Evolutionary conservation across 768 basidiomycete genomes (phyloP), one percentile per base, ranked within the genome.

Genomic region (Peribolospora kevripleyi): DNA sequence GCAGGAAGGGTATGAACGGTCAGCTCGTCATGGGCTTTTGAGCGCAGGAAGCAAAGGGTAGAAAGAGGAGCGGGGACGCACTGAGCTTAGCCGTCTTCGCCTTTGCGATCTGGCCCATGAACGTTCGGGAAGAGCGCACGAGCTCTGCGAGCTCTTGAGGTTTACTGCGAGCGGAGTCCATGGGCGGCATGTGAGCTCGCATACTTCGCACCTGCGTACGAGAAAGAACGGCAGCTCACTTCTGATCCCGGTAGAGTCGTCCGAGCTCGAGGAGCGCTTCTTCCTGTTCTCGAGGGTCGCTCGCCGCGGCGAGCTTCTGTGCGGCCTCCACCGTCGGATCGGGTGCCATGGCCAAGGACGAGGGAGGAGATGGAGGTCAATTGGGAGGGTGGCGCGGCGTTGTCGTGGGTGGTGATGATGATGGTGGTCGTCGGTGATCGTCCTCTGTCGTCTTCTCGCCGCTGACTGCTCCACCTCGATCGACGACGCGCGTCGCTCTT

Each of bases 61-160:
- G 14, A 25, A 50, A 7, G 3, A 40, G 46, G 47, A 41, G 11
- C 25, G 38, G 51, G 57, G 38, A 68, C 80, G 61, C 58, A 87
- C 87, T 91, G 59, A 95, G 77, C 70, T 91, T 91, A 3, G 88
- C 88, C 0, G 91, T 93, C 69, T 95, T 93, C 1, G 88, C 90
- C 68, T 95, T 95, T 11, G 90, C 90, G 0, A 86, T 84, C n/a
- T 82, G 81, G 0, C 84, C 80, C 76, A 91, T 84, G 72, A 90
- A 87, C 0, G 77, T 73, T 51, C 87, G 72, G 0, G 84, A 86
- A 38, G 81, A 73, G 0, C 78, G 82, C 54, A 93, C 84, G 43
- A 91, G 79, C 54, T 86, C 76, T 7, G 87, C 84, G 3, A 97
- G 73, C 13, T 82, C 83, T 58, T 79, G 67, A 14, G 84, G 79